These are phyloP conservation scores for Pilatotrama ljubarskyi DNA, from an alignment of 768 basidiomycete species.

Conservation along the genomic window DNA sequence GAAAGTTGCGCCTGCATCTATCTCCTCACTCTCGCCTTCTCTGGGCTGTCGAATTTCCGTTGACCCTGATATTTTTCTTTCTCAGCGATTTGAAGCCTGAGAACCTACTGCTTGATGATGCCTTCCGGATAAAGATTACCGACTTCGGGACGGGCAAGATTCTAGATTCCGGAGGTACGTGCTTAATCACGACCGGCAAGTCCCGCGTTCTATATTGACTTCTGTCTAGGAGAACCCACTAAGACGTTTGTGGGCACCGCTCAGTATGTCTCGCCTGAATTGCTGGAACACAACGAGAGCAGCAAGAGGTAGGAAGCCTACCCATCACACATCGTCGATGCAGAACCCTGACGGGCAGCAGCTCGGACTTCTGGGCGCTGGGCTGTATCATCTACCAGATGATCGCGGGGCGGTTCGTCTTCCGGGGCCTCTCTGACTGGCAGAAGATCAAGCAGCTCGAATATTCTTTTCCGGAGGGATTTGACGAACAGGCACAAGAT, in stretches of 20 bases:
- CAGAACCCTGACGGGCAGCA: slow-evolving; percentile 31
- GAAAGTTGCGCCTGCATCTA: slow-evolving; percentile 8
- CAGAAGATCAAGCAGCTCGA: slow-evolving; percentile 90
- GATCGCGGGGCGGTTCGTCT: slow-evolving; percentile 88
- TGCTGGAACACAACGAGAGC: slow-evolving; percentile 72
- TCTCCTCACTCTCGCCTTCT: background rate
- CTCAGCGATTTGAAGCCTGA: slow-evolving; percentile 77
- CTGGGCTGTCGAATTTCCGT: background rate
- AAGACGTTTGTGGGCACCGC: slow-evolving; percentile 88
- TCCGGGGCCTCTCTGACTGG: slow-evolving; percentile 89
- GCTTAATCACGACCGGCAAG: slow-evolving; percentile 18
- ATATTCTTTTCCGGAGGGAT: slow-evolving; percentile 84
- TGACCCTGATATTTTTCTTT: slow-evolving; percentile 5
- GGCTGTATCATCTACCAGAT: slow-evolving; percentile 95
- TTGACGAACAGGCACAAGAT: slow-evolving; percentile 80
- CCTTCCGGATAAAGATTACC: slow-evolving; percentile 89
- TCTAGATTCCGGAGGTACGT: slow-evolving; percentile 55
- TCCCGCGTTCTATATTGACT: slow-evolving; percentile 14
- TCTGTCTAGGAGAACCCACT: slow-evolving; percentile 47
- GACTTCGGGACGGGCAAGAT: slow-evolving; percentile 95
- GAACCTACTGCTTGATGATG: slow-evolving; percentile 86
- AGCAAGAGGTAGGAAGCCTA: slow-evolving; percentile 62
- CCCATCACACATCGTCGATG: background rate
- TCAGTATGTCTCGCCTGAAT: slow-evolving; percentile 87
- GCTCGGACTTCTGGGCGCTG: slow-evolving; percentile 94